phyloP scores from a whole-genome alignment of 176 grass and related monocot species.

The Panicum miliaceum region DNA sequence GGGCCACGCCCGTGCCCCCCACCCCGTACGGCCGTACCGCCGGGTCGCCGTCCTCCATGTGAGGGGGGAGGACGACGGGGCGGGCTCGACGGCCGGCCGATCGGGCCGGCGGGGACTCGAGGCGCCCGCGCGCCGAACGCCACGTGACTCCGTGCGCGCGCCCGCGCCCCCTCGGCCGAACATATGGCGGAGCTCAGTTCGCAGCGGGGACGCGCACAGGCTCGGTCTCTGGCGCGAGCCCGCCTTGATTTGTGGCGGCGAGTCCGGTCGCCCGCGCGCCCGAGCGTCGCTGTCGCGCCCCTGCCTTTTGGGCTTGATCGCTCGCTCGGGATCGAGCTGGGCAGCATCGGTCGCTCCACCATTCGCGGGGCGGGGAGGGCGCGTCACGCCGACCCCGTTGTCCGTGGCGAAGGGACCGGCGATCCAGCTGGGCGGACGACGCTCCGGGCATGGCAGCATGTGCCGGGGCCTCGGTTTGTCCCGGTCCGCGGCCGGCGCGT shows the following conservation, averaged over 20 bases:
- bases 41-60: slow-evolving; percentile 10
- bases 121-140: neutral
- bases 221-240: neutral
- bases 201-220: neutral
- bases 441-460: neutral
- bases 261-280: neutral
- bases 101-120: neutral
- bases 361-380: neutral
- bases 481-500: neutral
- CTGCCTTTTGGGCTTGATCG: neutral
- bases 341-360: slow-evolving; percentile 40
- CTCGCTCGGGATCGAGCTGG: neutral
- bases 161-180: neutral
- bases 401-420: slow-evolving; percentile 27
- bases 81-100: neutral
- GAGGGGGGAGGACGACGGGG: neutral
- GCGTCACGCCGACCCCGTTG: neutral
- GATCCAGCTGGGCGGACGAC: neutral
- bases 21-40: neutral
- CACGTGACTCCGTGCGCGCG: slow-evolving; percentile 29
- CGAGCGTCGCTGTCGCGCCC: neutral
- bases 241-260: slow-evolving; percentile 33
- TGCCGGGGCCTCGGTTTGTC: neutral
- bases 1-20: slow-evolving; percentile 20
- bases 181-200: neutral